A percentile compares a stretch with the other conserved stretches of the same genome.
These are phyloP conservation scores for Curvularia hawaiiensis DNA, from an alignment of 2,329 filamentous ascomycete genomes.

Conservation along the genomic window DNA sequence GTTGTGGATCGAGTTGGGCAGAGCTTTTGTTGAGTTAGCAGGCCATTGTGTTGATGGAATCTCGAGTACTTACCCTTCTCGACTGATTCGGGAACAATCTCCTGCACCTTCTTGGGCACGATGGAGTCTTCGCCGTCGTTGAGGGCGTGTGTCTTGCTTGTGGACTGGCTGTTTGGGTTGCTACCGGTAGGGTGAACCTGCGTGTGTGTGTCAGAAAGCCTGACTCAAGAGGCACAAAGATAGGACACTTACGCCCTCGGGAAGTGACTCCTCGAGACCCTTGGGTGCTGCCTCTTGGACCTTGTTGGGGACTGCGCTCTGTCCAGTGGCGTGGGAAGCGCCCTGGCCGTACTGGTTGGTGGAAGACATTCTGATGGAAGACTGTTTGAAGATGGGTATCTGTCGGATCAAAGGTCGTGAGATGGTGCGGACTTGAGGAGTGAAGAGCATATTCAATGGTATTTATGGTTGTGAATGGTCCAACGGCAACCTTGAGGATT, in stretches of 20 bases:
- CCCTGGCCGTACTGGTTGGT: constrained; percentile 48
- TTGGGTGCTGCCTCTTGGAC: constrained; percentile 48
- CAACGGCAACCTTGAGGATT: not conserved
- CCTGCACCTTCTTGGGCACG: constrained; percentile 52
- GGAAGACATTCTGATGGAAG: constrained; percentile 32
- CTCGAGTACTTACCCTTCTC: constrained; percentile 38
- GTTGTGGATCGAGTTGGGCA: constrained; percentile 53
- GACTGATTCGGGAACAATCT: constrained; percentile 52
- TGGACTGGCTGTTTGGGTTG: constrained; percentile 42
- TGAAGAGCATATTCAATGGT: constrained; percentile 22
- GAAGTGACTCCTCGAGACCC: constrained; percentile 48
- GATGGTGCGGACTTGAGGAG: constrained; percentile 26
- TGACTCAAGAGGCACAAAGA: not conserved
- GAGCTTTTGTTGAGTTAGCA: constrained; percentile 11
- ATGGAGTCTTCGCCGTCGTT: constrained; percentile 45
- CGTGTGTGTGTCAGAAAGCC: constrained; percentile 15
- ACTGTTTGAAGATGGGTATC: constrained; percentile 18
- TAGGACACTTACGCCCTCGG: constrained; percentile 37
- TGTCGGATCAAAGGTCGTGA: constrained; percentile 25
- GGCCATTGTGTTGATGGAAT: not conserved
- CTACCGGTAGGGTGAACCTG: constrained; percentile 47
- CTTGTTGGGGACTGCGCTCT: constrained; percentile 48
- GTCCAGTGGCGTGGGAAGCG: constrained; percentile 49
- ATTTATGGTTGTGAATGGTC: constrained; percentile 7
- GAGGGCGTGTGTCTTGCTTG: constrained; percentile 47